Conservation (phyloP, 495 filamentous ascomycete genomes). For the Pyrenula aspistea region DNA sequence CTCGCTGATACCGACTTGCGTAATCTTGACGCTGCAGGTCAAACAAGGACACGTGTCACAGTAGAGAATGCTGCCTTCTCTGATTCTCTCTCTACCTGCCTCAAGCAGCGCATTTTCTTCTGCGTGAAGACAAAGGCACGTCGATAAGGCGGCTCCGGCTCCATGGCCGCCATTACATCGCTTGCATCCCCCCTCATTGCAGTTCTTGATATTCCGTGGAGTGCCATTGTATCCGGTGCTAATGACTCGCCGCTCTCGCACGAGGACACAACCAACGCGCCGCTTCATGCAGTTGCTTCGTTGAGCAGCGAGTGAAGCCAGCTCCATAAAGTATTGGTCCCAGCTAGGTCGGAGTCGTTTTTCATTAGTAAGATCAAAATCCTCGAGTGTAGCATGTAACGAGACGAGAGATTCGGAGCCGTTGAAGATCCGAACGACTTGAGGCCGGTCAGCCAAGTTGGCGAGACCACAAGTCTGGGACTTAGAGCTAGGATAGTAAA, state of each 20-base stretch:
- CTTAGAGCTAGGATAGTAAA: neutral
- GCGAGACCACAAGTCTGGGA: slow-evolving; percentile 8
- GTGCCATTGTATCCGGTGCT: slow-evolving; percentile 98
- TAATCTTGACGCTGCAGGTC: slow-evolving; percentile 97
- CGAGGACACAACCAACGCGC: slow-evolving; percentile 89
- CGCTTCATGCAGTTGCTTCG: slow-evolving; percentile 97
- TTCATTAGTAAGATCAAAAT: slow-evolving; percentile 63
- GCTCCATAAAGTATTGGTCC: slow-evolving; percentile 96
- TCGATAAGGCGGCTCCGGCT: slow-evolving; percentile 62
- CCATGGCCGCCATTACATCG: slow-evolving; percentile 67
- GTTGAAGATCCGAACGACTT: slow-evolving; percentile 69
- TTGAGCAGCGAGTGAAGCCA: slow-evolving; percentile 82
- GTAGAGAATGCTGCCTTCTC: slow-evolving; percentile 69
- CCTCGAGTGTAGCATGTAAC: slow-evolving; percentile 54
- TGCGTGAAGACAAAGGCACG: slow-evolving; percentile 89
- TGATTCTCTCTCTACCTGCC: slow-evolving; percentile 81
- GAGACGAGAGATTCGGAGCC: slow-evolving; percentile 55
- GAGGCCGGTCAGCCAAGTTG: slow-evolving; percentile 63
- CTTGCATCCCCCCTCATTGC: slow-evolving; percentile 86
- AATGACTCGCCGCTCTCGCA: slow-evolving; percentile 76
- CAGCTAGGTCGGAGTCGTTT: slow-evolving; percentile 80
- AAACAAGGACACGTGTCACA: slow-evolving; percentile 96
- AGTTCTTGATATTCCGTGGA: slow-evolving; percentile 73
- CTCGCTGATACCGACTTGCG: slow-evolving; percentile 87
- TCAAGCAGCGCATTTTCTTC: slow-evolving; percentile 95